phyloP scores from a whole-genome alignment of 129 eudicot species.

The Centella asiatica region DNA sequence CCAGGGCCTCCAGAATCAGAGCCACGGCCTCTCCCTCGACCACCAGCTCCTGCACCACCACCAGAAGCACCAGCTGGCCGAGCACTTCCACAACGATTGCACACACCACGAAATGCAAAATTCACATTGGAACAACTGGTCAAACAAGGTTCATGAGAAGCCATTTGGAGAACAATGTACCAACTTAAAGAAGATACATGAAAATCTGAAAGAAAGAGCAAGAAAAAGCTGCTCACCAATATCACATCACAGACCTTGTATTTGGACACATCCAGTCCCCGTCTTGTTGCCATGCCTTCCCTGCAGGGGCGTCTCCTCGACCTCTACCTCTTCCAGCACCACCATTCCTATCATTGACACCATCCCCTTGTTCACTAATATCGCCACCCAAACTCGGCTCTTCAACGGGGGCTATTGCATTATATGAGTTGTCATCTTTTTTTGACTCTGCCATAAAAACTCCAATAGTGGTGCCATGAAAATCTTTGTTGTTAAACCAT shows the following conservation, averaged over 20 bases:
- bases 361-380: conserved; percentile 38
- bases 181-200: background rate
- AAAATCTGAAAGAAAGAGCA: conserved; percentile 27
- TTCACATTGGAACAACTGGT: conserved; percentile 89
- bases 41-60: conserved; percentile 69
- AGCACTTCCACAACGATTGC: conserved; percentile 99
- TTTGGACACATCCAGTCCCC: conserved; percentile 98
- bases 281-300: conserved; percentile 94
- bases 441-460: conserved; percentile 90
- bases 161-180: background rate
- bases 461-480: conserved; percentile 69
- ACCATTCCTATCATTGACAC: conserved; percentile 29
- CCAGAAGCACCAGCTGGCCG: conserved; percentile 88
- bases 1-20: conserved; percentile 47
- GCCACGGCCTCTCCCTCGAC: conserved; percentile 93
- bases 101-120: conserved; percentile 96
- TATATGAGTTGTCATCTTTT: conserved; percentile 42
- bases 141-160: conserved; percentile 21
- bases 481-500: conserved; percentile 93
- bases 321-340: conserved; percentile 77
- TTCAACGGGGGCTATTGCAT: conserved; percentile 21
- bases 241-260: conserved; percentile 99
- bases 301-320: conserved; percentile 54
- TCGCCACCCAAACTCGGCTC: conserved; percentile 38
- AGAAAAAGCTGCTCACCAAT: conserved; percentile 99